phyloP scores from a whole-genome alignment of 73 alveolate species.

The Tetrahymena elliotti region DNA sequence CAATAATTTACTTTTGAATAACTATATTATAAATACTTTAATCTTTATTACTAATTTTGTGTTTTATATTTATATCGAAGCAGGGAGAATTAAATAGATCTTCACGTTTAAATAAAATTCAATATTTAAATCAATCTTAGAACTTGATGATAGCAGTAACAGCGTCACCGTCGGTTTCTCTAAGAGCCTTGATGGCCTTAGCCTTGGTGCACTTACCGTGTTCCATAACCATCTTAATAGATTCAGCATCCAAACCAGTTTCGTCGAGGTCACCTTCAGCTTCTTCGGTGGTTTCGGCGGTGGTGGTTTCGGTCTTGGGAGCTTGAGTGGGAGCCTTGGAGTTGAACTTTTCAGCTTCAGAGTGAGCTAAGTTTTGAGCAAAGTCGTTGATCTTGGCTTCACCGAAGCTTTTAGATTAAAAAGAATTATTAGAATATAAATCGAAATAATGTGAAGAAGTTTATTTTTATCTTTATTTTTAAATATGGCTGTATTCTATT shows the following conservation, averaged over 20 bases:
- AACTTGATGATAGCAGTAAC: slow-evolving; percentile 77
- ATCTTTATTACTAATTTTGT: neutral
- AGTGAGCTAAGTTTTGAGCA: slow-evolving; percentile 5
- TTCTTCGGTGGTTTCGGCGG: slow-evolving; percentile 68
- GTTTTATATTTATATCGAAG: neutral
- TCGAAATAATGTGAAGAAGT: neutral
- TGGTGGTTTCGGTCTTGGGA: slow-evolving; percentile 38
- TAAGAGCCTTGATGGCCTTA: slow-evolving; percentile 90
- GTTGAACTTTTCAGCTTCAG: slow-evolving; percentile 52
- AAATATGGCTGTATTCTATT: neutral
- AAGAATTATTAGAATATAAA: neutral
- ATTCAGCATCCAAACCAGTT: slow-evolving; percentile 86
- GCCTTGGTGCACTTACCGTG: slow-evolving; percentile 83
- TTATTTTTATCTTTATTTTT: slow-evolving; percentile 6
- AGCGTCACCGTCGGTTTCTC: slow-evolving; percentile 85
- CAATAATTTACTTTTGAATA: neutral
- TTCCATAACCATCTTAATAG: slow-evolving; percentile 90
- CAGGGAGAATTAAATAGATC: neutral
- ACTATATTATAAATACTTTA: neutral
- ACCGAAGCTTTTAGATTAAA: slow-evolving; percentile 4
- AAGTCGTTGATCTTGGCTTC: slow-evolving; percentile 40
- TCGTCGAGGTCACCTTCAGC: slow-evolving; percentile 78
- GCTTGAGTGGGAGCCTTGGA: slow-evolving; percentile 74
- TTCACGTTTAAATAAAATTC: neutral
- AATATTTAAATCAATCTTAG: neutral